A percentile compares a stretch with the other conserved stretches of the same genome.
These are phyloP conservation scores for Biancaea sappan DNA, from an alignment of 306 rosid species.

Conservation along the genomic window DNA sequence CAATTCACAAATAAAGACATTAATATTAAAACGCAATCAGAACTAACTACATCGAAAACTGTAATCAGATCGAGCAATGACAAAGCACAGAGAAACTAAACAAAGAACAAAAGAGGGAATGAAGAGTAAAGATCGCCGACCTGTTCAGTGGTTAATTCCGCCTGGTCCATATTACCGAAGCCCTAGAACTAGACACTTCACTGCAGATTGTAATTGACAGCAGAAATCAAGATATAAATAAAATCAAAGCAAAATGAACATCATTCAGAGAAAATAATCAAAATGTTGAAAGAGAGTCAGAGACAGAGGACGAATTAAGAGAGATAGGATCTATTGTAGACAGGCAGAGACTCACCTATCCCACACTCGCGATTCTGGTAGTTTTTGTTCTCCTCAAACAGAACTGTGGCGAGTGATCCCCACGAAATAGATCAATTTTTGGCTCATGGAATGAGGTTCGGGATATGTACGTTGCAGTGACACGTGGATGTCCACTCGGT, in stretches of 20 bases:
- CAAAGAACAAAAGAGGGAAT: neutral
- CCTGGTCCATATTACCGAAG: constrained; percentile 61
- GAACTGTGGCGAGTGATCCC: neutral
- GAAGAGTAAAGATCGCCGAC: constrained; percentile 45
- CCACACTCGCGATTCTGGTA: constrained; percentile 20
- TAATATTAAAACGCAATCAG: neutral
- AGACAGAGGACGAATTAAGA: neutral
- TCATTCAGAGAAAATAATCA: neutral
- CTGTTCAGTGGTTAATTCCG: constrained; percentile 85
- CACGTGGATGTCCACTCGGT: neutral
- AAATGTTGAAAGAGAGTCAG: neutral
- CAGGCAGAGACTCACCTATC: constrained; percentile 12
- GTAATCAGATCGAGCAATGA: constrained; percentile 35
- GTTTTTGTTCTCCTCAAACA: neutral
- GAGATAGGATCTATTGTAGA: neutral
- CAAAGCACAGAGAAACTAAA: neutral
- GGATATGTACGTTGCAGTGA: neutral
- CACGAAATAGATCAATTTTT: constrained; percentile 27
- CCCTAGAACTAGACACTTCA: constrained; percentile 34
- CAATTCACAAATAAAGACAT: neutral
- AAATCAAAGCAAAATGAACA: constrained; percentile 21
- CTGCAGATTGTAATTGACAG: constrained; percentile 14
- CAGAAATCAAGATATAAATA: neutral
- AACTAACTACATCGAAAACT: constrained; percentile 14
- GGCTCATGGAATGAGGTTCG: neutral